Percentiles rank a stretch among this genome's conserved stretches.
phyloP scores from a whole-genome alignment of 768 basidiomycete species.

The Kwoniella bestiolae region DNA sequence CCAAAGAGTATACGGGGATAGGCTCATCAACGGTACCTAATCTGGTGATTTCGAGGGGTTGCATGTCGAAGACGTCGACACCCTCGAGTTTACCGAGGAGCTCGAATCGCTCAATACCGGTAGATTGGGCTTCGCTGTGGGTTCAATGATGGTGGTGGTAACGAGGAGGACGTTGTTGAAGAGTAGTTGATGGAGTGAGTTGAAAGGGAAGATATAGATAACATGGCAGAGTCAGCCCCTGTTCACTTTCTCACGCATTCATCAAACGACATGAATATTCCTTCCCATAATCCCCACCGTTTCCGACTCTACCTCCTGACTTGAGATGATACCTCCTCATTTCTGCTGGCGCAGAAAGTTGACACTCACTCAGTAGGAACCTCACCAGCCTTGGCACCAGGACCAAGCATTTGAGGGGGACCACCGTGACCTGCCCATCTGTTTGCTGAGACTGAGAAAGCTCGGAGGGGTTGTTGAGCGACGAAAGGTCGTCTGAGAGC shows the following conservation, averaged over 20 bases:
- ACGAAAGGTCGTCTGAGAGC: slow-evolving; percentile 20
- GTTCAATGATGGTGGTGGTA: neutral
- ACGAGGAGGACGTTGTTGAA: neutral
- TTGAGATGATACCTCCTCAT: too few relatives aligned
- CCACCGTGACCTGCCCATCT: slow-evolving; percentile 43
- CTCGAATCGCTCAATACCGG: slow-evolving; percentile 95
- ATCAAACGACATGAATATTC: too few relatives aligned
- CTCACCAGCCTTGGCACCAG: slow-evolving; percentile 53
- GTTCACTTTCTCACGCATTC: neutral
- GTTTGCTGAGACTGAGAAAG: slow-evolving; percentile 45
- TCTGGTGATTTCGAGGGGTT: slow-evolving; percentile 79
- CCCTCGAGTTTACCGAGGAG: slow-evolving; percentile 86
- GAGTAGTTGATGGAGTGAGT: neutral
- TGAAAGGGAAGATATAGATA: neutral
- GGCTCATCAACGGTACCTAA: slow-evolving; percentile 87
- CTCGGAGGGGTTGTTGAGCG: slow-evolving; percentile 12
- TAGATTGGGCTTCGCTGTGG: slow-evolving; percentile 74
- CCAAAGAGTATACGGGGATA: slow-evolving; percentile 82
- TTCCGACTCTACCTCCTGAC: too few relatives aligned
- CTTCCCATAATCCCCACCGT: too few relatives aligned
- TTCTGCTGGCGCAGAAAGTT: too few relatives aligned
- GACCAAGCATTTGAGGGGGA: slow-evolving; percentile 54
- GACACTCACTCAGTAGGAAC: slow-evolving; percentile 55
- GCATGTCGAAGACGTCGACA: slow-evolving; percentile 84
- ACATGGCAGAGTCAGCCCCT: neutral